A percentile compares a stretch with the other conserved stretches of the same genome.
These are phyloP conservation scores for Lomentospora prolificans DNA, from an alignment of 2,329 filamentous ascomycete species.

Conservation along the genomic window DNA sequence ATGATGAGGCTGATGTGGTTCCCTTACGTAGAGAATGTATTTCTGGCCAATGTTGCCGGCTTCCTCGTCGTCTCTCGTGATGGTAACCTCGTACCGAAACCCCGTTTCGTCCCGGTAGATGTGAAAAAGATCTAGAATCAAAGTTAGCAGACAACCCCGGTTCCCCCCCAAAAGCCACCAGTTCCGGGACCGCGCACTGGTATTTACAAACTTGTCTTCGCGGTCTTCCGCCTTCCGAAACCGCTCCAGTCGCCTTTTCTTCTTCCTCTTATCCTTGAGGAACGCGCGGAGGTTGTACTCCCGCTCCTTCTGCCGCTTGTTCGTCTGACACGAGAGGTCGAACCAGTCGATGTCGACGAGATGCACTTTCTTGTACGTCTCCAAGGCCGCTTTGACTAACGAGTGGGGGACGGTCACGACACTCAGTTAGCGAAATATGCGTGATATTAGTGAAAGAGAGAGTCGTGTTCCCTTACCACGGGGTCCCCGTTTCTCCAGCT, in stretches of 20 bases:
- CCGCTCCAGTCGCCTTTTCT: conserved; percentile 21
- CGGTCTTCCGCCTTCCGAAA: conserved; percentile 28
- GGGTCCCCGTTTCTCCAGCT: conserved; percentile 40
- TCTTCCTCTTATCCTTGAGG: conserved; percentile 20
- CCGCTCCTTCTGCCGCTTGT: conserved; percentile 19
- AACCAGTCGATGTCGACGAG: conserved; percentile 45
- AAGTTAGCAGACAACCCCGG: background rate
- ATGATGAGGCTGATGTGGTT: background rate
- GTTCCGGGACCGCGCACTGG: conserved; percentile 32
- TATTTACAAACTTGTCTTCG: conserved; percentile 35
- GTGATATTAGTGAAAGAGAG: background rate
- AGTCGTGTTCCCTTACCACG: conserved; percentile 19
- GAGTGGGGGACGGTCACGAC: background rate
- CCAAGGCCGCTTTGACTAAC: conserved; percentile 28
- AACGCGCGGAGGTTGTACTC: conserved; percentile 28
- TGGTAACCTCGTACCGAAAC: conserved; percentile 53
- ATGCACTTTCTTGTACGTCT: conserved; percentile 22
- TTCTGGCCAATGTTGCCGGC: conserved; percentile 43
- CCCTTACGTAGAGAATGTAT: conserved; percentile 48
- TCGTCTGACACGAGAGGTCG: conserved; percentile 29
- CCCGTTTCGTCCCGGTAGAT: conserved; percentile 52
- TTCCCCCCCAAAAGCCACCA: background rate
- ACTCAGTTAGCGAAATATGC: background rate
- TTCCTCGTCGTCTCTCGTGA: conserved; percentile 42
- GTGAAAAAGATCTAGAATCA: conserved; percentile 48